Conservation (phyloP, 1,284 basidiomycete genomes). For the Ustilago shanxiensis region DNA sequence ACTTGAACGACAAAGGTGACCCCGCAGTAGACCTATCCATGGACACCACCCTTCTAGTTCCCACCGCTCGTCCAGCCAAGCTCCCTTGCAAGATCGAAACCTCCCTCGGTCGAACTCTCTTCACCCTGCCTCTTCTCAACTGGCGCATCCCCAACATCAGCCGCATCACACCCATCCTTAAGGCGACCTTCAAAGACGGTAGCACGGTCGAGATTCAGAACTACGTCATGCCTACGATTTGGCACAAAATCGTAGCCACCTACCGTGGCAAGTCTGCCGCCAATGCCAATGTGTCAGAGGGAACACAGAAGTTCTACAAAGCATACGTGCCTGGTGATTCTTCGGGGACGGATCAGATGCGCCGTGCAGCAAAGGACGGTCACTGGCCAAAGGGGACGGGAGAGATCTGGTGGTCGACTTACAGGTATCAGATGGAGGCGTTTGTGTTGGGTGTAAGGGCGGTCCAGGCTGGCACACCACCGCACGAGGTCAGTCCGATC, state of each 20-base stretch:
- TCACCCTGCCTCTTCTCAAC: constrained; percentile 18
- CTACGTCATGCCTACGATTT: constrained; percentile 50
- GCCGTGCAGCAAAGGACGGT: constrained; percentile 54
- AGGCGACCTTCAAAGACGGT: constrained; percentile 43
- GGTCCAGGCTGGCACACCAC: constrained; percentile 19
- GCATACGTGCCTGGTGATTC: constrained; percentile 40
- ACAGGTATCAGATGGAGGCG: constrained; percentile 56
- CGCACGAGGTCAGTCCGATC: constrained; percentile 30
- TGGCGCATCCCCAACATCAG: constrained; percentile 20
- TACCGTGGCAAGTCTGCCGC: constrained; percentile 40
- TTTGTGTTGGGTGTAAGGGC: constrained; percentile 46
- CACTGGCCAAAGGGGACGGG: constrained; percentile 54
- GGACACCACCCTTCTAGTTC: constrained; percentile 47
- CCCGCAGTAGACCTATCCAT: constrained; percentile 42
- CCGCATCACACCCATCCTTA: constrained; percentile 21
- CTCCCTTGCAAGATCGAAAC: constrained; percentile 50
- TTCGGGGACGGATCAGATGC: constrained; percentile 50
- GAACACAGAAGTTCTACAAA: constrained; percentile 28
- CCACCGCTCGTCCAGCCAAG: constrained; percentile 51
- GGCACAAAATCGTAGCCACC: constrained; percentile 47
- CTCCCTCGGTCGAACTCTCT: constrained; percentile 16
- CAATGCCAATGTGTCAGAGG: constrained; percentile 25
- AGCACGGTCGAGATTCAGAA: constrained; percentile 49
- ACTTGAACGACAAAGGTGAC: constrained; percentile 47
- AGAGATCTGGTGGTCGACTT: constrained; percentile 52